Conservation (phyloP, 805 yeast genomes). For the Debaryomyces tyrocola region DNA sequence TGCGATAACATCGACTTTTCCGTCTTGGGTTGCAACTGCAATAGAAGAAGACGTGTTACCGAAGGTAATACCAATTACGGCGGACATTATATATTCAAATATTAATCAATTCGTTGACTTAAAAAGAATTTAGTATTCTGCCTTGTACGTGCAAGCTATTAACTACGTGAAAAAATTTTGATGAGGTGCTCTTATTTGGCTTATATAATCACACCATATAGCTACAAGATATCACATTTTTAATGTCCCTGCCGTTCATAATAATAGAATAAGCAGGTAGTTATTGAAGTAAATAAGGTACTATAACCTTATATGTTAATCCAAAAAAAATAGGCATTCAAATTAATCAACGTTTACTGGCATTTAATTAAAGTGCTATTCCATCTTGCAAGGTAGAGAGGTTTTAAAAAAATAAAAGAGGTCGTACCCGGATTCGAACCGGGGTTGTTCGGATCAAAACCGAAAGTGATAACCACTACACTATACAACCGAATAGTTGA, state of each 20-base stretch:
- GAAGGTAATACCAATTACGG: conserved; percentile 89
- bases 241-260: too few relatives aligned
- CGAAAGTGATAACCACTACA: conserved; percentile 83
- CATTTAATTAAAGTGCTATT: too few relatives aligned
- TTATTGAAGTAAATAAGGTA: too few relatives aligned
- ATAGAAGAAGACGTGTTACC: conserved; percentile 96
- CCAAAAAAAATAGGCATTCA: too few relatives aligned
- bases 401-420: conserved; percentile 36
- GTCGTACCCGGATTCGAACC: conserved; percentile 86
- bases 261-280: too few relatives aligned
- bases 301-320: too few relatives aligned
- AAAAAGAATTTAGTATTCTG: background rate
- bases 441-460: conserved; percentile 83
- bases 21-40: conserved; percentile 82
- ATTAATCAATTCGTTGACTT: background rate
- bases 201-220: conserved; percentile 4
- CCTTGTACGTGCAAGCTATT: background rate
- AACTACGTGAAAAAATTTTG: conserved; percentile 8
- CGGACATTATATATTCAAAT: conserved; percentile 27
- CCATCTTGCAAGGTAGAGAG: too few relatives aligned
- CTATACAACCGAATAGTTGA: conserved; percentile 44
- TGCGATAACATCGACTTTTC: conserved; percentile 95
- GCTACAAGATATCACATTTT: background rate
- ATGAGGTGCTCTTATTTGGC: conserved; percentile 1
- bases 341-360: too few relatives aligned